These are phyloP conservation scores for Daldinia childiae DNA, from an alignment of 495 filamentous ascomycete genomes.

Conservation along the genomic window DNA sequence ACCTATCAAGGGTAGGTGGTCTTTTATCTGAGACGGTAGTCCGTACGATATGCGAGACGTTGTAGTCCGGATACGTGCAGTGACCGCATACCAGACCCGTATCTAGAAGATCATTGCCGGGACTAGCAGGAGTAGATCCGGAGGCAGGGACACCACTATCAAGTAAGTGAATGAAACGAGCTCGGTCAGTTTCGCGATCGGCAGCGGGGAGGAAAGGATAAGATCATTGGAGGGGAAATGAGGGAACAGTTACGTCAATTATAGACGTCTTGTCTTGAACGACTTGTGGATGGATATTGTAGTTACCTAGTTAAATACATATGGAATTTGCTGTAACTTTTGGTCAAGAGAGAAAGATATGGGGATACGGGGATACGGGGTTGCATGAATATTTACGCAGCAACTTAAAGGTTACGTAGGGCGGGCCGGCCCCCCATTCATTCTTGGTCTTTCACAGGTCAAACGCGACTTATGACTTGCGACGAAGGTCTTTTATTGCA, in stretches of 20 bases:
- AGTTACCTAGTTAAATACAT: no score
- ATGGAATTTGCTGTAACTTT: no score
- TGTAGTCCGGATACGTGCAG: background rate
- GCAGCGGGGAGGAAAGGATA: background rate
- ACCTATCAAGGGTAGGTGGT: background rate
- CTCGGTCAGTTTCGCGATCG: background rate
- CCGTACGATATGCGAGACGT: background rate
- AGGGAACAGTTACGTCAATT: background rate
- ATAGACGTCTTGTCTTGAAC: background rate
- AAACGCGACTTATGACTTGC: background rate
- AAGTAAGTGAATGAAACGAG: no score
- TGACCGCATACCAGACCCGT: background rate
- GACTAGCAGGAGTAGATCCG: constrained; percentile 6
- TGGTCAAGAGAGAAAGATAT: no score
- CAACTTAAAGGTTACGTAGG: constrained; percentile 29
- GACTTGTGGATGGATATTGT: no score
- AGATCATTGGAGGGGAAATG: background rate
- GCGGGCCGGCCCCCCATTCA: constrained; percentile 13
- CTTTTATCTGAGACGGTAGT: constrained; percentile 2
- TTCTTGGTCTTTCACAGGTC: constrained; percentile 15
- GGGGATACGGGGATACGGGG: no score
- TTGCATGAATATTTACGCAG: no score
- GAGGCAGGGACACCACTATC: background rate
- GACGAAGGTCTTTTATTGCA: background rate
- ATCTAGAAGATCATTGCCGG: constrained; percentile 9